phyloP scores from a whole-genome alignment of 2,329 filamentous ascomycete genomes.

The Ophiostoma perfectum region DNA sequence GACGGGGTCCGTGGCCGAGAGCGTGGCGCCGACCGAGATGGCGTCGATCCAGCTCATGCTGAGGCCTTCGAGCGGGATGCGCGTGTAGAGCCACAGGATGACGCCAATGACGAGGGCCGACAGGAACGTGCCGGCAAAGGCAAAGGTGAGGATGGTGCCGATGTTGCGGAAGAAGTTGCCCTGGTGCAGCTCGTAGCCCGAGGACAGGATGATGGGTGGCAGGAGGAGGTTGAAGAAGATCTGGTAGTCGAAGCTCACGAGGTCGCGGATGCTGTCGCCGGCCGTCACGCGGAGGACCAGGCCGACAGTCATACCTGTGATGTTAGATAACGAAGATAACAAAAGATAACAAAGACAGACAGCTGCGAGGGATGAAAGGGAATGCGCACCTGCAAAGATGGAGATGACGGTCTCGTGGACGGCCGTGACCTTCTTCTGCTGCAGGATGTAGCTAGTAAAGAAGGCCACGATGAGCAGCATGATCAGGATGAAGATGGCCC shows the following conservation, averaged over 20 bases:
- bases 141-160: slow-evolving; percentile 93
- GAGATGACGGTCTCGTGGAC: slow-evolving; percentile 97
- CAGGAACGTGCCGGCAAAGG: slow-evolving; percentile 93
- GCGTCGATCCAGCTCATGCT: slow-evolving; percentile 90
- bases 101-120: slow-evolving; percentile 91
- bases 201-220: slow-evolving; percentile 96
- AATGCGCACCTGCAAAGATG: slow-evolving; percentile 75
- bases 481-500: slow-evolving; percentile 96
- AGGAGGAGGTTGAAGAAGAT: slow-evolving; percentile 99
- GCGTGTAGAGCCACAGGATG: slow-evolving; percentile 83
- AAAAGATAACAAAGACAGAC: too few relatives aligned
- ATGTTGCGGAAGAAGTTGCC: slow-evolving; percentile 99
- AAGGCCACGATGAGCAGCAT: slow-evolving; percentile 88
- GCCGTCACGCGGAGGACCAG: slow-evolving; percentile 77
- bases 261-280: slow-evolving; percentile 76
- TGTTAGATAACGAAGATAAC: too few relatives aligned
- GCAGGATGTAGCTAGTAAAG: slow-evolving; percentile 93
- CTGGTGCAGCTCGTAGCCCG: slow-evolving; percentile 95
- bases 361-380: neutral
- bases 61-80: slow-evolving; percentile 77
- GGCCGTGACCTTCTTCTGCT: slow-evolving; percentile 94
- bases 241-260: slow-evolving; percentile 96
- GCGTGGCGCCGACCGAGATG: slow-evolving; percentile 90
- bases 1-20: slow-evolving; percentile 94
- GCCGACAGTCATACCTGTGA: slow-evolving; percentile 75